Percentiles rank a stretch among this genome's conserved stretches.
Conservation (phyloP, 1,284 basidiomycete genomes). For the Ceratorhiza oryzae-sativae region DNA sequence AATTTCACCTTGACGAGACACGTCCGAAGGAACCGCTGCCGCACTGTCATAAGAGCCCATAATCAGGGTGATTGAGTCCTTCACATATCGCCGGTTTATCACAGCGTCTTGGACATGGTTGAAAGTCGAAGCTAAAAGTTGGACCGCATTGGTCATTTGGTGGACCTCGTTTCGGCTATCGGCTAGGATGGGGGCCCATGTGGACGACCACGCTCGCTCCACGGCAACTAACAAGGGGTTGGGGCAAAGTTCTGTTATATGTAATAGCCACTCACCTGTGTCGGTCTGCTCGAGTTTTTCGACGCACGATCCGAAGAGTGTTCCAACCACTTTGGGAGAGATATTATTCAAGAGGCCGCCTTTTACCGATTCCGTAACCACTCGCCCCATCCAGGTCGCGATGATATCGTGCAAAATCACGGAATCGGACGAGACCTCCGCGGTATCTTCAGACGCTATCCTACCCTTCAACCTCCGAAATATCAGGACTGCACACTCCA, state of each 20-base stretch:
- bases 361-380: slow-evolving; percentile 62
- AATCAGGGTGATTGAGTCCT: background rate
- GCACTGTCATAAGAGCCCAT: background rate
- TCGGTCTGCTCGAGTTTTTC: slow-evolving; percentile 55
- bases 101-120: background rate
- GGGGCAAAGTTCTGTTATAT: background rate
- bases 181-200: background rate
- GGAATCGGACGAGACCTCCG: slow-evolving; percentile 41
- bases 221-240: background rate
- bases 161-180: background rate
- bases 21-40: background rate
- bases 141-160: background rate
- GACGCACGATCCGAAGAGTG: slow-evolving; percentile 57
- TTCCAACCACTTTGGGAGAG: slow-evolving; percentile 57
- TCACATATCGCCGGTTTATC: background rate
- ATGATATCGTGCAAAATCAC: slow-evolving; percentile 41
- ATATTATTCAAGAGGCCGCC: slow-evolving; percentile 57
- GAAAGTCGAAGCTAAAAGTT: slow-evolving; percentile 14
- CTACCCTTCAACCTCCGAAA: slow-evolving; percentile 53
- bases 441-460: background rate
- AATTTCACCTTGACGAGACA: background rate
- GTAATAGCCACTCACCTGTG: slow-evolving; percentile 51
- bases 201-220: background rate
- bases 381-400: slow-evolving; percentile 51
- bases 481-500: slow-evolving; percentile 73